phyloP scores from a whole-genome alignment of 108 stramenopile genomes.

The Skeletonema tropicum region DNA sequence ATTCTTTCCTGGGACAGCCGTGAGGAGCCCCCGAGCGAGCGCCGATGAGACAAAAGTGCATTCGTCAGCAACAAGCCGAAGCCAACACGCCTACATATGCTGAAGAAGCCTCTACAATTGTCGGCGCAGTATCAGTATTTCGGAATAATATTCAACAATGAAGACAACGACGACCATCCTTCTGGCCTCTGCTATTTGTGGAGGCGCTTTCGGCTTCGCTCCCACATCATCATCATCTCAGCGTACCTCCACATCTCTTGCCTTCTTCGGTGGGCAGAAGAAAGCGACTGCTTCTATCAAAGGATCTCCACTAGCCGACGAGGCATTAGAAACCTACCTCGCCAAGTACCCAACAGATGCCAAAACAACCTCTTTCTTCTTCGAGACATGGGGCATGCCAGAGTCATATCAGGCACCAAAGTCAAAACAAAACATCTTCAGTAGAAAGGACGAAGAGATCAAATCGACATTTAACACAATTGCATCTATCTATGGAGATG shows the following conservation, averaged over 20 bases:
- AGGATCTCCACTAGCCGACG: conserved; percentile 49
- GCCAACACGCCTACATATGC: background rate
- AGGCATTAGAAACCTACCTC: conserved; percentile 62
- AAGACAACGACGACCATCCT: background rate
- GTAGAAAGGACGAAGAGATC: conserved; percentile 44
- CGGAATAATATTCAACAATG: background rate
- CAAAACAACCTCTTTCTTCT: conserved; percentile 41
- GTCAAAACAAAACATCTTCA: conserved; percentile 38
- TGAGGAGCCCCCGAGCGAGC: too few species aligned
- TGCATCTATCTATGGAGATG: conserved; percentile 82
- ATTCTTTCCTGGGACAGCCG: too few species aligned
- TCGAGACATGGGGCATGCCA: conserved; percentile 64
- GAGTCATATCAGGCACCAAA: conserved; percentile 29
- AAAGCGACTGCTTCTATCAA: conserved; percentile 13
- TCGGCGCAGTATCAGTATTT: too few species aligned
- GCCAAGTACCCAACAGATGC: conserved; percentile 48
- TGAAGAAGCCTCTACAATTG: too few species aligned
- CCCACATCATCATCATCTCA: conserved; percentile 1
- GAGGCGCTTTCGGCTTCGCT: conserved; percentile 26
- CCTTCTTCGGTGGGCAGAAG: conserved; percentile 42
- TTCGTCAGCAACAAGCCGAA: background rate
- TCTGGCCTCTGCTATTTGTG: conserved; percentile 2
- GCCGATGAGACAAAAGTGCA: too few species aligned
- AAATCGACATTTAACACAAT: conserved; percentile 59
- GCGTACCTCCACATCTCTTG: conserved; percentile 28